Evolutionary conservation across 768 basidiomycete species (phyloP), one percentile per base, ranked within the genome.

Genomic region (Gymnopilus junonius): DNA sequence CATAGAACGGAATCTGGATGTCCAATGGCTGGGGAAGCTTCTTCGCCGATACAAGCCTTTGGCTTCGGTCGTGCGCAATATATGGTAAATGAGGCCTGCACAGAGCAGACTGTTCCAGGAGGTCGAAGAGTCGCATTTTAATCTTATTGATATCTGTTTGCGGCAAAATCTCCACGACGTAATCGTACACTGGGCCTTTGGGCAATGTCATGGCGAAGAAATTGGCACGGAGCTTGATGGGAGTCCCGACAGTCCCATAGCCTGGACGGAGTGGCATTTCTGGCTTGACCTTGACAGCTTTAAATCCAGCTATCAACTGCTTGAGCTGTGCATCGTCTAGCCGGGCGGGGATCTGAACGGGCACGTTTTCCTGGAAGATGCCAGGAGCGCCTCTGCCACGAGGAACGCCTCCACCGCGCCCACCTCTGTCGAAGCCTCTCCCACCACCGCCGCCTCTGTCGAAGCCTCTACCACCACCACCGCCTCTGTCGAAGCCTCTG

Each of bases 151-250:
- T 75, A 45, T 82, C 77, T 0, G 79, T 78, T 58, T 76, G 80
- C 0, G 87, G 86, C 14, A 72, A 70, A 48, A 88, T 83, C 21
- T 81, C 75, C 35, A 90, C 80, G 20, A 72, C 71, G 65, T 91
- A 91, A 62, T 90, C 87, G 68, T 82, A 86, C 6, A 87, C 69
- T 0, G 77, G 75, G 0, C 78, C 77, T 46, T 81, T 79, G 1
- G 81, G 80, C n/a, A 84, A 67, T 32, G 71, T 79, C 11, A 90
- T 67, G 0, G 86, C 69, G 71, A 89, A 89, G 74, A 89, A 89
- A 69, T 90, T 91, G 21, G 88, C 80, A 1, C 90, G 80, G 15
- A 90, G 72, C 0, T 72, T 82, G 65, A 86, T 80, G 0, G 78
- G 65, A 8, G 56, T 77, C 25, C 88, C 88, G 3, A 73, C 63